Evolutionary conservation across 139 green algal species (phyloP).

Genomic region (Pleodorina starrii): DNA sequence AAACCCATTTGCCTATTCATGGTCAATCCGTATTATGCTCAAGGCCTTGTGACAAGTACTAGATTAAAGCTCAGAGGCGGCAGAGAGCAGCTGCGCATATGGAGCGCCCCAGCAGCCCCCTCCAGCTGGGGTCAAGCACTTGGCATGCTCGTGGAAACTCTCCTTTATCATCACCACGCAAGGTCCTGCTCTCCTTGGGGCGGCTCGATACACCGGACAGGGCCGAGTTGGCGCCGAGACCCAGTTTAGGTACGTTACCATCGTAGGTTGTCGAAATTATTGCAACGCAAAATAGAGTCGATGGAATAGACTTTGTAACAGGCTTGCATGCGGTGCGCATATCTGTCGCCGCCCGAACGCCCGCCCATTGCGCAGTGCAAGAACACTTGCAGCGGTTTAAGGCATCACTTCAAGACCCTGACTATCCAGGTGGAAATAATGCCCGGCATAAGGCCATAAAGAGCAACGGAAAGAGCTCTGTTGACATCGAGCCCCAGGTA

Average conservation of each 20-base stretch:
- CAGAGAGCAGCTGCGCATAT: not conserved
- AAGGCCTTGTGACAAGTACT: not conserved
- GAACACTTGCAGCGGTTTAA: not conserved
- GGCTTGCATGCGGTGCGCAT: too few relatives aligned
- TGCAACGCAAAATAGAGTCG: too few relatives aligned
- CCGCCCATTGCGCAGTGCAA: constrained; percentile 7
- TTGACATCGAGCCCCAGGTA: constrained; percentile 29
- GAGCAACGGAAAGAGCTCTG: not conserved
- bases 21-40: too few relatives aligned
- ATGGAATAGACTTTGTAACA: too few relatives aligned
- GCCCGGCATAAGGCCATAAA: not conserved
- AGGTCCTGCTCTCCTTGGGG: not conserved
- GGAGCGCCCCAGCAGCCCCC: constrained; percentile 9
- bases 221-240: not conserved
- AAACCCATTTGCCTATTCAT: too few relatives aligned
- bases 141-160: not conserved
- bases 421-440: not conserved
- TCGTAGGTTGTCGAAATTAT: too few relatives aligned
- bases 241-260: not conserved
- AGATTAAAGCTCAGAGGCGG: not conserved
- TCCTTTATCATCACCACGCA: not conserved
- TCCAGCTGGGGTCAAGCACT: not conserved
- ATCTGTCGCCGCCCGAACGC: not conserved
- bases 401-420: not conserved
- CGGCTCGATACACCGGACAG: not conserved